Percentiles rank a stretch among this genome's conserved stretches.
phyloP scores from a whole-genome alignment of 73 alveolate genomes.

The Paramecium pentaurelia region DNA sequence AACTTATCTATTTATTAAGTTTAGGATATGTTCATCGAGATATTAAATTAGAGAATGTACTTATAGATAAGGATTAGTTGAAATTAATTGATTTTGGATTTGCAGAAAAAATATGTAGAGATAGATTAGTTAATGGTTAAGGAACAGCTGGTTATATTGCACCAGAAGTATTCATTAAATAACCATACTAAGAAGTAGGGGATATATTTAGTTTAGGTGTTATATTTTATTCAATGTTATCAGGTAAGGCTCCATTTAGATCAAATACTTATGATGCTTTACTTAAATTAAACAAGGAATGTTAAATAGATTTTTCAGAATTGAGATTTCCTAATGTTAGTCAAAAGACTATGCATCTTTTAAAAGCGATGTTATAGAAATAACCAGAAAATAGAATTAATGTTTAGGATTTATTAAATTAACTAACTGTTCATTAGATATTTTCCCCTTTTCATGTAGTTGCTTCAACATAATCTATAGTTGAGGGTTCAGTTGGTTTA shows the following conservation, averaged over 20 bases:
- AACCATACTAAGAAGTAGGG: constrained; percentile 64
- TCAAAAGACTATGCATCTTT: neutral
- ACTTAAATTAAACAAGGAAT: constrained; percentile 18
- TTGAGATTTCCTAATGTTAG: neutral
- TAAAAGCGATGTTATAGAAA: neutral
- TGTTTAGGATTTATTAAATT: neutral
- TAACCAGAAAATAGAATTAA: neutral
- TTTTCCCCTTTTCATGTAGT: neutral
- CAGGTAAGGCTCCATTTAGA: constrained; percentile 59
- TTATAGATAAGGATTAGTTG: constrained; percentile 60
- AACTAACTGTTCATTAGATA: neutral
- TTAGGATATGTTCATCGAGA: constrained; percentile 54
- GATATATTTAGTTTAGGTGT: constrained; percentile 78
- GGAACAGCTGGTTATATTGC: constrained; percentile 76
- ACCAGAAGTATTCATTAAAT: constrained; percentile 73
- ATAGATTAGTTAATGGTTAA: neutral
- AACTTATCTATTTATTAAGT: neutral
- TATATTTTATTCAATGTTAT: constrained; percentile 56
- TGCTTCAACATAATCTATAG: neutral
- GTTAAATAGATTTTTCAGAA: constrained; percentile 20
- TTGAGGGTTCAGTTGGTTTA: neutral
- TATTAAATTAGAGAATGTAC: constrained; percentile 54
- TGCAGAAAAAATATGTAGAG: constrained; percentile 27
- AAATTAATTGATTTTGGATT: constrained; percentile 83
- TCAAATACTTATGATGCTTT: constrained; percentile 10